These are phyloP conservation scores for Alternaria gansuensis DNA, from an alignment of 2,329 filamentous ascomycete genomes.

Conservation along the genomic window DNA sequence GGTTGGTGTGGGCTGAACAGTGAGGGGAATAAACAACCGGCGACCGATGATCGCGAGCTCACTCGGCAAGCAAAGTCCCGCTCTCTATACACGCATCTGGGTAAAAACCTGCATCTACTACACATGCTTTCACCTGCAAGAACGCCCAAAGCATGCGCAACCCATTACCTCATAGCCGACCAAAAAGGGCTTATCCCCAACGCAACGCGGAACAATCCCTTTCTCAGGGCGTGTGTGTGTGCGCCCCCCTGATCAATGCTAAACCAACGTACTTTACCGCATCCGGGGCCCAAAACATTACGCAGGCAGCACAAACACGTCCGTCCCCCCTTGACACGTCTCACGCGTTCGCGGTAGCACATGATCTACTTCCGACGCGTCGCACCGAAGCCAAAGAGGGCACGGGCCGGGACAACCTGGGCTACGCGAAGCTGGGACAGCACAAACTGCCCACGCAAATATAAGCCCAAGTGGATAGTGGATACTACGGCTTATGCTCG, in stretches of 20 bases:
- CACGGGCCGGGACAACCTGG: conserved; percentile 6
- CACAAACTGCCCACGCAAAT: background rate
- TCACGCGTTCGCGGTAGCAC: conserved; percentile 36
- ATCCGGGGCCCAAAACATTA: conserved; percentile 13
- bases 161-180: background rate
- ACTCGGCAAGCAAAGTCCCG: background rate
- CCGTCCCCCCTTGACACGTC: conserved; percentile 24
- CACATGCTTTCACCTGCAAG: conserved; percentile 13
- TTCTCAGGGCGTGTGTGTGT: background rate
- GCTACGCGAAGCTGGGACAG: conserved; percentile 11
- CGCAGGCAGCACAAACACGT: background rate
- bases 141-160: conserved; percentile 4
- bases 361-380: conserved; percentile 30
- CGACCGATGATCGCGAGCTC: conserved; percentile 3
- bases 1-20: background rate
- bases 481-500: conserved; percentile 8
- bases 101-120: conserved; percentile 7
- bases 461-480: conserved; percentile 14
- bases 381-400: conserved; percentile 16
- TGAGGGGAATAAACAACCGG: conserved; percentile 11
- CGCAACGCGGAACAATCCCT: conserved; percentile 1
- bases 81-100: conserved; percentile 2
- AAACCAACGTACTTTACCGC: conserved; percentile 8
- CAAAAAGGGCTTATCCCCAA: conserved; percentile 4
- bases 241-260: conserved; percentile 1